Evolutionary conservation across 345 rosid species (phyloP), one percentile per base, ranked within the genome.

Genomic region (Punica granatum): DNA sequence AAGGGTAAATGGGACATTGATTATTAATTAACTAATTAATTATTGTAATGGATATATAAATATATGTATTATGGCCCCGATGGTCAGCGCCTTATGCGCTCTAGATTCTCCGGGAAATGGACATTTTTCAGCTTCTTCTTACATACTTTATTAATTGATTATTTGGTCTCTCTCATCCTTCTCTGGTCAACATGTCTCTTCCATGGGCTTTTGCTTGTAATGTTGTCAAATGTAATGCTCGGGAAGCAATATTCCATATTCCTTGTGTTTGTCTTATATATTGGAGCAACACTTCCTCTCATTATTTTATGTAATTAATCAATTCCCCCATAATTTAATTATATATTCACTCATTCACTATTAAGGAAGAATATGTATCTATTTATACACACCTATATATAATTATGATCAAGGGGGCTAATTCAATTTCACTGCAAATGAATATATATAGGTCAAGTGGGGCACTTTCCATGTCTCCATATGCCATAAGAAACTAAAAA

Each of bases 61-160:
- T 68, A 58, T 75, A 72, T 78, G 44, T 78, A 80, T 76, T 81
- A 83, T 39, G 71, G 78, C 82, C 79, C 82, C 86, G 77, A 69
- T 15, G 86, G 94, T 89, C 96, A 92, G 98, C 90, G 89, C 84
- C 96, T 87, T 87, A 85, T 90, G 87, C 98, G 97, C 93, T 84
- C 97, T 86, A 93, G 97, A 84, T 86, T 90, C 92, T 77, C 86
- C 77, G 96, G 90, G 83, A 88, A 87, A 64, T 81, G 88, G 1
- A 74, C 41, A 19, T 0, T 35, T 63, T 73, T 68, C 70, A 64
- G 68, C 71, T 70, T 64, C 67, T 62, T 46, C 48, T 60, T 73
- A 32, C 14, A 32, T 14, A 15, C 19, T 4, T 60, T 30, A 3
- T 28, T 60, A 32, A 1, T 30, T 60, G 13, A n/a, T 10, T 61